These are phyloP conservation scores for Crithidia acanthocephali DNA, from an alignment of 208 protist genomes.

Conservation along the genomic window DNA sequence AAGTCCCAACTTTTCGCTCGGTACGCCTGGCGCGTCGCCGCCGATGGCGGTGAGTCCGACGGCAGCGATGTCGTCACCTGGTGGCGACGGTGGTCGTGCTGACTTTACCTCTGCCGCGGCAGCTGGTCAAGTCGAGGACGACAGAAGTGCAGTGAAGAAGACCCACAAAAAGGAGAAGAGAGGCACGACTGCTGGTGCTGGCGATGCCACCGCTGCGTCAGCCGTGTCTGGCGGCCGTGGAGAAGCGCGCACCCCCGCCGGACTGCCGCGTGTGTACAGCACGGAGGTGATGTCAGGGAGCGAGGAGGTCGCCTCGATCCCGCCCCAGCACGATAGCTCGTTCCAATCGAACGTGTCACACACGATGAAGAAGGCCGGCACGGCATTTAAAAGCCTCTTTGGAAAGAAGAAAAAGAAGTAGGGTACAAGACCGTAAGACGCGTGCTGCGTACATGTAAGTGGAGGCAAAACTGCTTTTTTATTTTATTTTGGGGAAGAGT, in stretches of 20 bases:
- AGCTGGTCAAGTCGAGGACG: background rate
- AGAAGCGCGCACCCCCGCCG: background rate
- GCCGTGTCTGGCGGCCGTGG: background rate
- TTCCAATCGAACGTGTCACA: constrained; percentile 13
- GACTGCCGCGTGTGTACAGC: background rate
- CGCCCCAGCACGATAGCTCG: background rate
- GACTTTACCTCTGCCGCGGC: background rate
- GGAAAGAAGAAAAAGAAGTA: constrained; percentile 11
- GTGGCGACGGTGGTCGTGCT: background rate
- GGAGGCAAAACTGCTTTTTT: no score
- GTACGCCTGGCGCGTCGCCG: background rate
- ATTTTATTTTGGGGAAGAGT: no score
- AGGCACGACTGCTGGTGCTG: no score
- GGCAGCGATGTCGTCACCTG: background rate
- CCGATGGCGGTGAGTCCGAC: constrained; percentile 4
- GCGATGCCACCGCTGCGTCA: background rate
- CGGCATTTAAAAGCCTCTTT: constrained; percentile 11
- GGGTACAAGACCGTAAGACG: background rate
- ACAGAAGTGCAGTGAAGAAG: background rate
- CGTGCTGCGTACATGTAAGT: no score
- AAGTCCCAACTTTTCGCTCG: background rate
- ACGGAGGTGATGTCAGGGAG: background rate
- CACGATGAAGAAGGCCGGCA: constrained; percentile 17
- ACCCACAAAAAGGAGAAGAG: background rate
- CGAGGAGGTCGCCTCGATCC: background rate